Base-by-base conservation (phyloP, 768 basidiomycete species). In the Termitomyces sp. region DNA sequence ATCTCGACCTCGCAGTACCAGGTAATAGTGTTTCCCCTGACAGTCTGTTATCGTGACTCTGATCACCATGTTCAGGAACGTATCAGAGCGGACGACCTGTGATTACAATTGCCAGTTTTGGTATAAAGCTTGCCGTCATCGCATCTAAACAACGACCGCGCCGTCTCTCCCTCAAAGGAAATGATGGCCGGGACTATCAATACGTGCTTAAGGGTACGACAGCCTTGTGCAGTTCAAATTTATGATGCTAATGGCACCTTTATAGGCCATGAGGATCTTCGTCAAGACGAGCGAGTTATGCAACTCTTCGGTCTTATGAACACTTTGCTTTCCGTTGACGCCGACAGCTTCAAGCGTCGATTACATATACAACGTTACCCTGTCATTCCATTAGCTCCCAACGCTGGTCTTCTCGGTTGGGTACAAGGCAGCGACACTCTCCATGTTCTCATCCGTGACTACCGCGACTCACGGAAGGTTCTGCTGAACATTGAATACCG, bases 271-370 rank as follows among this genome's bases (percentile, higher is more conserved):
- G 97, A 99, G 75, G 97, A 99, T 76, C 80, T 99, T 53, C 94
- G 97, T 42, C 97, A 98, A 73, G 97, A 99, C 69, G 97, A 99
- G 67, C 85, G 97, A 61, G 97, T 98, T 57, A 98, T 98, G 96
- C 97, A 99, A 71, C 81, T 98, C 20, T 98, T 98, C 72, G 91
- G 97, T 59, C 86, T 99, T 49, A 91, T 98, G 66, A 99, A 99
- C 73, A 96, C 93, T 0, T 76, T 98, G 2, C 85, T 99, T 31
- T 88, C 91, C 7, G 87, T 93, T 20, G 96, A 99, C 67, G 91
- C 94, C 22, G 86, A 91, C 68, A 94, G 93, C 70, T 98, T 96
- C 82, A 97, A 96, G 76, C 82, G 97, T 37, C 93, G 95, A 63
- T 79, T 99, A 47, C 93, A 95, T 66, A 96, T 98, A 55, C 96